A percentile compares a stretch with the other conserved stretches of the same genome.
Conservation (phyloP, 1,139 yeast species). For the Geotrichum bryndzae region DNA sequence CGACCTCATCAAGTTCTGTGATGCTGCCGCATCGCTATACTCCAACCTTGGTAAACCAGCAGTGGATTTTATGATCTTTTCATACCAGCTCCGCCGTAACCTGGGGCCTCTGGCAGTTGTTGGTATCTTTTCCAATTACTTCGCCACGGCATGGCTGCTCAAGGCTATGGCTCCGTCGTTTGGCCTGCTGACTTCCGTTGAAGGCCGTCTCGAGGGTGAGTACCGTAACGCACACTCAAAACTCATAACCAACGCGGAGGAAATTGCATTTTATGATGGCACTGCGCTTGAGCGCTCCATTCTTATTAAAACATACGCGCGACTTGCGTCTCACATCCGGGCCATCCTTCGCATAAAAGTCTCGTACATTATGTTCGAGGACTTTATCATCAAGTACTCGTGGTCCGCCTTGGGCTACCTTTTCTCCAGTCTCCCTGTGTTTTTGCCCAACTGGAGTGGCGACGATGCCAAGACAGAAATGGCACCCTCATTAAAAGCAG, state of each 20-base stretch:
- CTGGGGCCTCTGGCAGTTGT: slow-evolving; percentile 79
- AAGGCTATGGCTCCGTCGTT: slow-evolving; percentile 76
- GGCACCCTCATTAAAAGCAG: slow-evolving; percentile 20
- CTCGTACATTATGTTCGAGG: slow-evolving; percentile 71
- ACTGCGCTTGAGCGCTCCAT: slow-evolving; percentile 72
- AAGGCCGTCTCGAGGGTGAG: slow-evolving; percentile 75
- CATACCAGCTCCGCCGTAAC: slow-evolving; percentile 75
- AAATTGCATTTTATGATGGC: slow-evolving; percentile 91
- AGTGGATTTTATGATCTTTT: slow-evolving; percentile 80
- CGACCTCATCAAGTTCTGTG: slow-evolving; percentile 77
- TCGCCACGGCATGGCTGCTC: slow-evolving; percentile 69
- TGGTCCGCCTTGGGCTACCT: slow-evolving; percentile 95
- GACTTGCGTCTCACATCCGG: slow-evolving; percentile 49
- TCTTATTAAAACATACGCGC: slow-evolving; percentile 52
- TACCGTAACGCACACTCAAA: slow-evolving; percentile 83
- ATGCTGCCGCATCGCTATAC: slow-evolving; percentile 74
- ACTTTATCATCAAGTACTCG: slow-evolving; percentile 79
- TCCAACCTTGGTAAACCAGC: slow-evolving; percentile 89
- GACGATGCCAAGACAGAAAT: slow-evolving; percentile 26
- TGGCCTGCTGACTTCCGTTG: slow-evolving; percentile 68
- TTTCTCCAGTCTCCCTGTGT: slow-evolving; percentile 83
- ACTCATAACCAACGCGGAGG: slow-evolving; percentile 84
- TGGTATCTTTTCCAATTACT: slow-evolving; percentile 78
- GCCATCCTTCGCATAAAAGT: slow-evolving; percentile 43
- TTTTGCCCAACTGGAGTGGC: slow-evolving; percentile 42